A percentile compares a stretch with the other conserved stretches of the same genome.
phyloP scores from a whole-genome alignment of 805 yeast species.

The Lipomyces anomalus region DNA sequence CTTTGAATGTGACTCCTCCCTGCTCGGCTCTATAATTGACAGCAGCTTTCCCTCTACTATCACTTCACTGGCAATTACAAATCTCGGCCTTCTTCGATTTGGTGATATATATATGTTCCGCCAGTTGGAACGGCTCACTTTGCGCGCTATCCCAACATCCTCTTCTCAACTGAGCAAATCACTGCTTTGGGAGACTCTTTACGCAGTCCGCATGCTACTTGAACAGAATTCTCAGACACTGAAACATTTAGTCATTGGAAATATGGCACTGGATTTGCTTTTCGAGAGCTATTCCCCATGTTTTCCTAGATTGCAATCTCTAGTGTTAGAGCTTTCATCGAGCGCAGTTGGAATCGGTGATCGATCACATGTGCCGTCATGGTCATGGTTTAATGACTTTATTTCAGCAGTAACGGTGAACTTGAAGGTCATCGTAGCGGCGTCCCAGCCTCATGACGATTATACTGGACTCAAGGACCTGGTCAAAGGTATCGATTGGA shows the following conservation, averaged over 20 bases:
- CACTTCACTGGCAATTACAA: conserved; percentile 10
- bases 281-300: conserved; percentile 17
- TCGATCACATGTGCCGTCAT: conserved; percentile 1
- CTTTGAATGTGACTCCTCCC: conserved; percentile 22
- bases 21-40: conserved; percentile 14
- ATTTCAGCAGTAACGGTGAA: conserved; percentile 5
- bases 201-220: conserved; percentile 20
- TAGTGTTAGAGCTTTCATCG: conserved; percentile 4
- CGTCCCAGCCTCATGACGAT: conserved; percentile 1
- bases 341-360: neutral
- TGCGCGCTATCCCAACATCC: conserved; percentile 5
- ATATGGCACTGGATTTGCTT: conserved; percentile 16
- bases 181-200: conserved; percentile 19
- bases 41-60: conserved; percentile 9
- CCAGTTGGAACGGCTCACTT: conserved; percentile 10
- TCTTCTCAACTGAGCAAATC: conserved; percentile 11
- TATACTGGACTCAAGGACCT: neutral
- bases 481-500: conserved; percentile 18
- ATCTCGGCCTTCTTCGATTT: conserved; percentile 15
- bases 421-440: conserved; percentile 10
- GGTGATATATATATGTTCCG: conserved; percentile 20
- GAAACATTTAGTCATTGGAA: conserved; percentile 18
- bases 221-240: conserved; percentile 20
- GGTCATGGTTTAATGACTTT: conserved; percentile 19
- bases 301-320: conserved; percentile 9